phyloP scores from a whole-genome alignment of 208 protist species.

The Trypanosoma cruzi region DNA sequence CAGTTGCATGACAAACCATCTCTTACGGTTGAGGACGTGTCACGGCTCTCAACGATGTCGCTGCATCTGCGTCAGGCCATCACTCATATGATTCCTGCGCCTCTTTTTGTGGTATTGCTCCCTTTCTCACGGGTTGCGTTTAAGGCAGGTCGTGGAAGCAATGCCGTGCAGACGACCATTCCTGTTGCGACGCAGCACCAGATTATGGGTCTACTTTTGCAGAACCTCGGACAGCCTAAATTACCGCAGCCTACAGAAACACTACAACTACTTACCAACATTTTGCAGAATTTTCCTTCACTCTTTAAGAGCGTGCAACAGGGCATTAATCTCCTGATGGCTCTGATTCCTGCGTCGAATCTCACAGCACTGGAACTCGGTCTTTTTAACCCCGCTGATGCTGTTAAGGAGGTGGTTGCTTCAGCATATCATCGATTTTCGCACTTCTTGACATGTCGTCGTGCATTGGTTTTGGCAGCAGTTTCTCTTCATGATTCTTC shows the following conservation, averaged over 20 bases:
- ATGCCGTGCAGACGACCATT: slow-evolving; percentile 81
- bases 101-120: slow-evolving; percentile 77
- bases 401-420: slow-evolving; percentile 78
- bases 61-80: slow-evolving; percentile 60
- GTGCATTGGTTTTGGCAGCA: slow-evolving; percentile 73
- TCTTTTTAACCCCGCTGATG: slow-evolving; percentile 67
- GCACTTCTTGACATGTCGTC: slow-evolving; percentile 77
- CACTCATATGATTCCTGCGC: slow-evolving; percentile 79
- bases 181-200: slow-evolving; percentile 89
- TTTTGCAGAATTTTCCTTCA: slow-evolving; percentile 79
- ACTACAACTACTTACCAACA: slow-evolving; percentile 67
- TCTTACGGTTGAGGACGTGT: slow-evolving; percentile 61
- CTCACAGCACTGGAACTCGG: slow-evolving; percentile 60
- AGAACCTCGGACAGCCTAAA: slow-evolving; percentile 73
- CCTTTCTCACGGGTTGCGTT: slow-evolving; percentile 82
- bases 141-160: slow-evolving; percentile 73
- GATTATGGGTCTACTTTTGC: slow-evolving; percentile 78
- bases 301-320: slow-evolving; percentile 88
- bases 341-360: slow-evolving; percentile 59
- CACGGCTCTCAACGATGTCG: slow-evolving; percentile 63
- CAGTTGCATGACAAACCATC: slow-evolving; percentile 50
- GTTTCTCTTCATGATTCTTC: slow-evolving; percentile 57
- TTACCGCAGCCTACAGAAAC: slow-evolving; percentile 69
- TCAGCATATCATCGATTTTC: slow-evolving; percentile 67
- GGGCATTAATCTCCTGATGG: slow-evolving; percentile 79